Base-by-base conservation (phyloP, 345 rosid species). In the Eutrema heterophyllum region DNA sequence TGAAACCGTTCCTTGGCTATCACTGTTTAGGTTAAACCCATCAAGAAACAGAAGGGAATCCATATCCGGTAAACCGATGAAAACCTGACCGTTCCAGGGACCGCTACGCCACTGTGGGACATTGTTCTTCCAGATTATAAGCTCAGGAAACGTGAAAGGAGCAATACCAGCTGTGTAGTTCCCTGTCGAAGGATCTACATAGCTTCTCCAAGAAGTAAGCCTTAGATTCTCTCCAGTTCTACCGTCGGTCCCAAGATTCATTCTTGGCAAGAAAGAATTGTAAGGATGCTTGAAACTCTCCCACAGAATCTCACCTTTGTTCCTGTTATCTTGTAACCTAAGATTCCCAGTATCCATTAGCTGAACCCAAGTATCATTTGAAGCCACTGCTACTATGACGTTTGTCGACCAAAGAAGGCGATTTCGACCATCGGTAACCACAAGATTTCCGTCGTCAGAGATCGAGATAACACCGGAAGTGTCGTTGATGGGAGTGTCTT, bases 341-440 rank as follows among this genome's bases (percentile, higher is more conserved):
- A 91, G 85, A 56, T 87, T 85, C 58, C 96, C 96, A 3, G 79
- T 36, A 41, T 85, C 84, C 52, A 56, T 24, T 24, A 91, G 80
- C 77, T 67, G 76, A 14, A 85, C 86, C 57, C 66, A 80, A 3
- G 82, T 64, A 35, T 60, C 77, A 48, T 68, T 70, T 7, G 76
- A n/a, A 45, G 68, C 51, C 4, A 58, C 53, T 9, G 64, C 56
- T 60, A 14, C 62, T 5, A 82, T 39, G 64, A 79, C 83, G 58
- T 73, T 76, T n/a, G 93, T 83, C 1, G 93, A 82, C 97, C 95
- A 89, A 4, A 87, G 18, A 48, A 67, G 21, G 56, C 79, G 75
- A 0, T 67, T 48, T 39, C 69, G 40, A 18, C 84, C 82, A 67
- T 83, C 80, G 29, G 59, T 67, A 51, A 86, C 74, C n/a, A 80